phyloP scores from a whole-genome alignment of 2,329 filamentous ascomycete species.

The Arachnopeziza araneosa region DNA sequence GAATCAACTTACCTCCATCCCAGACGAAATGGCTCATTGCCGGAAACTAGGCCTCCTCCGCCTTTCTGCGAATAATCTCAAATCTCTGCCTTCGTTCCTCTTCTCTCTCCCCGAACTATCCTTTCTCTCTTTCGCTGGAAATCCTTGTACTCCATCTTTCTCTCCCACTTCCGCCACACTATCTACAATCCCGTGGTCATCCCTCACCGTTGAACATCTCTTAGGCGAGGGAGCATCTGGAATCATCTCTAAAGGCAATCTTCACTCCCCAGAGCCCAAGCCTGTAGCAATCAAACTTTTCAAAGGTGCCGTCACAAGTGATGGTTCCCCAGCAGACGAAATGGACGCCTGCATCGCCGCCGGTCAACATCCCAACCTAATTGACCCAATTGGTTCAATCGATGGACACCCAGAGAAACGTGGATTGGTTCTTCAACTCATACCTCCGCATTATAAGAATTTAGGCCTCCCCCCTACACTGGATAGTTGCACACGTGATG shows the following conservation, averaged over 20 bases:
- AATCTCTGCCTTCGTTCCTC: constrained; percentile 38
- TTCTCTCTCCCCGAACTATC: constrained; percentile 40
- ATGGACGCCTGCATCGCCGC: constrained; percentile 42
- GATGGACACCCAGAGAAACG: constrained; percentile 35
- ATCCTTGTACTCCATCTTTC: constrained; percentile 35
- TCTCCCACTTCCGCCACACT: background rate
- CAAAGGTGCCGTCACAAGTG: constrained; percentile 41
- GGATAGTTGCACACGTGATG: constrained; percentile 41
- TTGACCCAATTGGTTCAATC: constrained; percentile 40
- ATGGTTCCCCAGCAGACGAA: constrained; percentile 44
- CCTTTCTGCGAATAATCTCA: constrained; percentile 38
- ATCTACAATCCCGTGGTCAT: constrained; percentile 33
- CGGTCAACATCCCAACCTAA: constrained; percentile 41
- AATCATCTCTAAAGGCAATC: constrained; percentile 38
- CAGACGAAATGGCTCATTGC: constrained; percentile 39
- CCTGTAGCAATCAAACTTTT: constrained; percentile 44
- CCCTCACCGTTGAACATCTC: constrained; percentile 36
- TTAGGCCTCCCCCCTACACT: constrained; percentile 41
- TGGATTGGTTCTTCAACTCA: constrained; percentile 43
- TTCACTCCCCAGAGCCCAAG: constrained; percentile 23
- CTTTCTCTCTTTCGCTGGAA: constrained; percentile 43
- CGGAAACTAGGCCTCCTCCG: constrained; percentile 39
- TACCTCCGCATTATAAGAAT: constrained; percentile 38
- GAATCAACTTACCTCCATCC: constrained; percentile 37
- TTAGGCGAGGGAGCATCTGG: constrained; percentile 43